Evolutionary conservation across 352 stramenopile species (phyloP).

Genomic region (Phytophthora capsici): DNA sequence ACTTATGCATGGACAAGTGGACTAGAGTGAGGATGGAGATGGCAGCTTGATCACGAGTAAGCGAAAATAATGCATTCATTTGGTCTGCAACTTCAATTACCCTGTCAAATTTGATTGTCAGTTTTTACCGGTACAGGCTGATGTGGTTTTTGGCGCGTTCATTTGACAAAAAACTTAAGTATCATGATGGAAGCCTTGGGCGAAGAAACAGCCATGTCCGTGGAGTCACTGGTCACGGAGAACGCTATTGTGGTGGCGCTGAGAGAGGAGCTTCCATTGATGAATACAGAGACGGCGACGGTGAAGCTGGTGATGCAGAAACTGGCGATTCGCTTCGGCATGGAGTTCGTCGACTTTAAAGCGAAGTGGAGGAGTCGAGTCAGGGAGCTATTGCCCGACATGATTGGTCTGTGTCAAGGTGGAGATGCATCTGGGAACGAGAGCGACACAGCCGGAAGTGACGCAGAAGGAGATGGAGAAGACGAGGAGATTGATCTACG

Average conservation of each 20-base stretch:
- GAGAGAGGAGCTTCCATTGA: constrained; percentile 55
- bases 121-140: neutral
- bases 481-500: constrained; percentile 31
- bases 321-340: constrained; percentile 55
- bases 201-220: constrained; percentile 13
- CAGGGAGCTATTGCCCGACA: constrained; percentile 54
- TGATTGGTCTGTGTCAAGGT: constrained; percentile 46
- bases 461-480: constrained; percentile 22
- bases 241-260: constrained; percentile 46
- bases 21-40: constrained; percentile 20
- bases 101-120: constrained; percentile 6
- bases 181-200: constrained; percentile 42
- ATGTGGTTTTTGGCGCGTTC: constrained; percentile 23
- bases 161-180: constrained; percentile 14
- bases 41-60: constrained; percentile 5
- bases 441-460: constrained; percentile 9
- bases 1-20: constrained; percentile 9
- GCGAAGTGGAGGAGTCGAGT: constrained; percentile 52
- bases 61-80: constrained; percentile 7
- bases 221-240: constrained; percentile 32
- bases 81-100: constrained; percentile 8
- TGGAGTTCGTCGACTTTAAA: constrained; percentile 53
- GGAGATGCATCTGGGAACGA: constrained; percentile 22
- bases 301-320: constrained; percentile 57
- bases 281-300: constrained; percentile 61